Base-by-base conservation (phyloP, 2,329 filamentous ascomycete genomes). In the Zymoseptoria crescenta region DNA sequence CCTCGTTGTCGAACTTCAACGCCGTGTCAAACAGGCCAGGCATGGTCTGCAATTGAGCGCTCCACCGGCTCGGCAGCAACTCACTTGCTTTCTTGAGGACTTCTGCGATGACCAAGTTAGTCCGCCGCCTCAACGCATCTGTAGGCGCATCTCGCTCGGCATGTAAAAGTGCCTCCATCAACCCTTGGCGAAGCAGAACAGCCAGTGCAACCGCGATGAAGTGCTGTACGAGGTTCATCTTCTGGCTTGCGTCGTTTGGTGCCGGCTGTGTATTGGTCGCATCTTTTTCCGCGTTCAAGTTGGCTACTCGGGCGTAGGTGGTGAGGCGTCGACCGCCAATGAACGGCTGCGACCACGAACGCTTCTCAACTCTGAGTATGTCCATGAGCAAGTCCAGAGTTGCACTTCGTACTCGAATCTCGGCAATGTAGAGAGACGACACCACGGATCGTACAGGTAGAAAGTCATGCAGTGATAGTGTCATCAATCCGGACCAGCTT, bases 291-390 rank as follows among this genome's bases (percentile, higher is more conserved):
- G 86, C 80, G 65, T 89, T 91, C 55, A 97, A 77, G 61, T 91
- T 94, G 7, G 91, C 86, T 45, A 97, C 92, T 67, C 95, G 84
- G n/a, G 92, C 93, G 72, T 99, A 99, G 0, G 94, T 99, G 0
- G 95, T 99, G 52, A 99, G 79, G 60, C 95, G 83, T 64, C 94
- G 84, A 7, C 94, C 95, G 41, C 95, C 94, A 52, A 99, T 82
- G 72, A 96, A 99, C 0, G 93, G 95, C 0, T 91, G 92, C 7
- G 94, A 95, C 94, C 94, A 99, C 8, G 91, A 87, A 50, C 94
- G 86, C 59, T 92, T 87, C 67, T 97, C 97, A 70, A 99, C 96
- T 41, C 93, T 86, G 55, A 99, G 76, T 20, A 87, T 81, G 67
- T 87, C 85, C 67, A 95, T 96, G 19, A 99, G 75, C 10, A 99